Evolutionary conservation across 805 yeast species (phyloP), one percentile per base, ranked within the genome.

Genomic region (Peterozyma toletana): DNA sequence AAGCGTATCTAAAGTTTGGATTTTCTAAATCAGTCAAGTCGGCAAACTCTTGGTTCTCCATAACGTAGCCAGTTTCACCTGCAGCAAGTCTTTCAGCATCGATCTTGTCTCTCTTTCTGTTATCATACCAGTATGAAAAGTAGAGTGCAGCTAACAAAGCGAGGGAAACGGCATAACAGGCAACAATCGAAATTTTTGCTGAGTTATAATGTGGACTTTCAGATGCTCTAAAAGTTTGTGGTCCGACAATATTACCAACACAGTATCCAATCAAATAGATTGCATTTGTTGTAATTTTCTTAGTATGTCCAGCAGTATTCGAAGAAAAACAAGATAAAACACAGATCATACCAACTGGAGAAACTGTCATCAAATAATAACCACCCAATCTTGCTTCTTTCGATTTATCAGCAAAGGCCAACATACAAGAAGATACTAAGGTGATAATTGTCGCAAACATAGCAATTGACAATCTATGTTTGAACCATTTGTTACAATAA

Each of bases 241-340:
- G 89, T 2, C 90, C 91, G 44, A 81, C 73, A 35, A 83, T 65
- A 57, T 82, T 79, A 13, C 87, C 86, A 37, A 77, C 73, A 36
- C 86, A 78, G 57, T 81, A 85, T 5, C 78, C 83, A 46, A 83
- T 70, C 59, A 83, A 68, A 39, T 73, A 72, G 33, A 79, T 58
- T 5, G 83, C 82, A 42, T 77, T 75, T 29, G 77, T 70, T 4
- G 78, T 70, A 50, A 79, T 69, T 52, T 83, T 79, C 60, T 86
- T 86, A n/a, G 90, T 83, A 49, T 78, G 76, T 10, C 93, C 93
- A 2, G 89, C 80, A 33, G 80, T 72, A 57, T 84, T 57, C 17
- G 61, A 53, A 6, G 62, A 52, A 27, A 52, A 53, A 46, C 52
- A 46, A 2, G 60, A 55, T 17, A 57, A 49, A 33, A 48, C 41